A percentile compares a stretch with the other conserved stretches of the same genome.
Conservation (phyloP, 2,329 filamentous ascomycete genomes). For the Botrytis squamosa region DNA sequence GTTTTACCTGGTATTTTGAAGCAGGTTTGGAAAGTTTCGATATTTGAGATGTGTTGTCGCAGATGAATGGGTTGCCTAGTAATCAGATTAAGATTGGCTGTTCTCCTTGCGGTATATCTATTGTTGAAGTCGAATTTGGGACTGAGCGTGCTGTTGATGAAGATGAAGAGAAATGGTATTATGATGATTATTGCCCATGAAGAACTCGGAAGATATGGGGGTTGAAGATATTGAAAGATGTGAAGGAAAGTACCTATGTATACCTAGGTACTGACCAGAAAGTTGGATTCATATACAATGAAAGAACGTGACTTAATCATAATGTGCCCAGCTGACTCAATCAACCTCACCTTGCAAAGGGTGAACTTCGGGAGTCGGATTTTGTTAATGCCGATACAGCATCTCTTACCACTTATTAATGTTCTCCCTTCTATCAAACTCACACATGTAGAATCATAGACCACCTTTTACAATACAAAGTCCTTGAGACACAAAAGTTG, state of each 20-base stretch:
- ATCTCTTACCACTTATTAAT: neutral
- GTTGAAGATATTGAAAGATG: rapidly evolving
- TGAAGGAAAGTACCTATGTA: neutral
- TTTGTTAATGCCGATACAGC: neutral
- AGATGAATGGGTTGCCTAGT: too few species aligned
- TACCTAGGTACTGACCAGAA: neutral
- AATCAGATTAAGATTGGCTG: neutral
- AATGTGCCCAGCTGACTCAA: neutral
- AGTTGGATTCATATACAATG: neutral
- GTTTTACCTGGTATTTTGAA: neutral
- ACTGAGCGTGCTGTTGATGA: neutral
- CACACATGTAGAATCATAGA: neutral
- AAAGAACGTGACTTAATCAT: neutral
- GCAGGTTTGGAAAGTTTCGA: neutral
- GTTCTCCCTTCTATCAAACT: neutral
- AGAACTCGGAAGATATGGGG: rapidly evolving
- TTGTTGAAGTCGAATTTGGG: neutral
- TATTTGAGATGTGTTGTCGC: neutral
- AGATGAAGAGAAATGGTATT: neutral
- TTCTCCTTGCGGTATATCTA: rapidly evolving
- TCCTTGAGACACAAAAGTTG: neutral
- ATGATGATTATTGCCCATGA: rapidly evolving
- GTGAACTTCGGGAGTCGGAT: neutral
- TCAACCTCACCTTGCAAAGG: neutral
- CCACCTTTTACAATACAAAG: neutral